Percentiles rank a stretch among this genome's conserved stretches.
Evolutionary conservation across 2,329 filamentous ascomycete species (phyloP).

Genomic region (Coniochaeta sp.): DNA sequence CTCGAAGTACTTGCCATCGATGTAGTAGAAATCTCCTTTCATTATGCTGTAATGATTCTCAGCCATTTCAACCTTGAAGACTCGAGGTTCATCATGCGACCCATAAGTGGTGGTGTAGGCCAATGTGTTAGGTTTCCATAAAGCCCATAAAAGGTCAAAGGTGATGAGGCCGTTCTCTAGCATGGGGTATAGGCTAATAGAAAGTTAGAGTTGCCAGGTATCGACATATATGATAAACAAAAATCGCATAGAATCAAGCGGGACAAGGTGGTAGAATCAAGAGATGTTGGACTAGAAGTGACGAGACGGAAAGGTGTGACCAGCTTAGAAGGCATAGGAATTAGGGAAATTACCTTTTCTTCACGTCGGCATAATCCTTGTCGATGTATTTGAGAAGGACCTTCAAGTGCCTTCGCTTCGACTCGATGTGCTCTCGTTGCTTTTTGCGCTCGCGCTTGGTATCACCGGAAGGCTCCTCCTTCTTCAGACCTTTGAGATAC

Average conservation of each 20-base stretch:
- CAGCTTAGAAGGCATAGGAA: not conserved
- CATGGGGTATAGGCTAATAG: slow-evolving; percentile 63
- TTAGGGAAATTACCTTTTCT: slow-evolving; percentile 42
- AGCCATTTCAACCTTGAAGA: slow-evolving; percentile 74
- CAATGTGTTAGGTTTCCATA: slow-evolving; percentile 82
- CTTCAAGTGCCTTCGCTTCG: slow-evolving; percentile 60
- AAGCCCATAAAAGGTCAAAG: slow-evolving; percentile 80
- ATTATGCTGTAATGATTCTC: slow-evolving; percentile 63
- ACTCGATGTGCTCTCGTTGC: slow-evolving; percentile 46
- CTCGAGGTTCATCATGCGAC: slow-evolving; percentile 65
- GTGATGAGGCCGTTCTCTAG: slow-evolving; percentile 78
- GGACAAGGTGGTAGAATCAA: too few relatives aligned
- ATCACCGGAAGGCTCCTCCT: slow-evolving; percentile 38
- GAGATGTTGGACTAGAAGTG: too few relatives aligned
- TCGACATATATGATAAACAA: too few relatives aligned
- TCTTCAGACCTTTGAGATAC: slow-evolving; percentile 57
- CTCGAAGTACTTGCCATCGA: slow-evolving; percentile 77
- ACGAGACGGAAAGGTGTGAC: too few relatives aligned
- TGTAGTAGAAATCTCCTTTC: slow-evolving; percentile 66
- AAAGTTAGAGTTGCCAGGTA: not conserved
- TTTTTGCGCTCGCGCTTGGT: slow-evolving; percentile 54
- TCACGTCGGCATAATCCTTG: slow-evolving; percentile 69
- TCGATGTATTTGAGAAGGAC: slow-evolving; percentile 34
- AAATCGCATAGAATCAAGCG: too few relatives aligned
- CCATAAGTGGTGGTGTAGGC: slow-evolving; percentile 74